These are phyloP conservation scores for Flaveria linearis DNA, from an alignment of 129 eudicot species.

Conservation along the genomic window DNA sequence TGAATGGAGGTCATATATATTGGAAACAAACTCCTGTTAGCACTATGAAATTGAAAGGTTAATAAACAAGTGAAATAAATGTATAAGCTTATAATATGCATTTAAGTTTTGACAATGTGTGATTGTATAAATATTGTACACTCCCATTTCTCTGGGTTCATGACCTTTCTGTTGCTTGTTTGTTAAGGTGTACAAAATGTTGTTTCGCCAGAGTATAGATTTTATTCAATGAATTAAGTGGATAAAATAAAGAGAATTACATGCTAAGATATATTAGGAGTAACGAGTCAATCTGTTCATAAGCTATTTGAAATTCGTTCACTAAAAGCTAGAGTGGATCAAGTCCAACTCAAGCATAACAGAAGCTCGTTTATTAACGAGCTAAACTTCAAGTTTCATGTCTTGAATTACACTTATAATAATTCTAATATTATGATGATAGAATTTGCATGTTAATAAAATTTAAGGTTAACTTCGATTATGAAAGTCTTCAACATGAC, in stretches of 20 bases:
- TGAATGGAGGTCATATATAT: slow-evolving; percentile 42
- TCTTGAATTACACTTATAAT: too few species aligned
- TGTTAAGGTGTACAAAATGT: neutral
- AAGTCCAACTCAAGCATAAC: too few species aligned
- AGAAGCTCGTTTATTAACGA: neutral
- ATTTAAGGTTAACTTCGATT: too few species aligned
- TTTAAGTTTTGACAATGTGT: slow-evolving; percentile 28
- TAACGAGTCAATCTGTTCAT: too few species aligned
- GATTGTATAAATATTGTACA: slow-evolving; percentile 12
- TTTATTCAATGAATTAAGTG: neutral
- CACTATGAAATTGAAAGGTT: slow-evolving; percentile 33
- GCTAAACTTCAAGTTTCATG: neutral
- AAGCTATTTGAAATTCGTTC: too few species aligned
- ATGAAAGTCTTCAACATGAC: too few species aligned
- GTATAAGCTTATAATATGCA: slow-evolving; percentile 24
- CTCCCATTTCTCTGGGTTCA: neutral
- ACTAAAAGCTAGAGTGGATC: too few species aligned
- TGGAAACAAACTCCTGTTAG: slow-evolving; percentile 55
- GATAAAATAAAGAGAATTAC: neutral
- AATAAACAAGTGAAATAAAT: slow-evolving; percentile 4
- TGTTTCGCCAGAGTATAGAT: neutral
- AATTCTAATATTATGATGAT: too few species aligned
- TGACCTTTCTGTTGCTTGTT: neutral
- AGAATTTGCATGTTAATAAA: too few species aligned
- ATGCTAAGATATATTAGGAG: too few species aligned